Evolutionary conservation across 140 eudicot genomes (phyloP), one percentile per base, ranked within the genome.

Genomic region (Bidens hawaiensis): DNA sequence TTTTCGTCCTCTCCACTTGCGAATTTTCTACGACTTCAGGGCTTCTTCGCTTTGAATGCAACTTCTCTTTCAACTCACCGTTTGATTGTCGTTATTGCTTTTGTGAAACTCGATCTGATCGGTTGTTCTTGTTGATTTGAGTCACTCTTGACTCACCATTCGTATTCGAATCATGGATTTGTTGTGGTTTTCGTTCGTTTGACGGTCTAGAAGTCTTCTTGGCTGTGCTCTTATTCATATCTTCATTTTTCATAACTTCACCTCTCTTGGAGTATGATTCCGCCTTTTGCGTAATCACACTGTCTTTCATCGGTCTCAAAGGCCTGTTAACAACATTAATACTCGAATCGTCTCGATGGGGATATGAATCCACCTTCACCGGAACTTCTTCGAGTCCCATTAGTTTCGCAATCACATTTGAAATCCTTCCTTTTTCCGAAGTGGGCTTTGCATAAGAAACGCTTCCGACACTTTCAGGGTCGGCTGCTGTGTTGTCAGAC

Each of bases 321-420:
- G 13, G 43, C 56, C 42, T 69, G 68, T 33, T 68, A 49, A 41
- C 72, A 4, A 3, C 8, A 14, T 15, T 71, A 60, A 59, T 49
- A 12, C 34, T 75, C 50, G 46, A 21, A 58, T 12, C 30, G 6
- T 67, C 76, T 34, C 61, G 26, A 54, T 30, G 43, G 8, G 22
- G 19, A 19, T 46, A 51, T 8, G 61, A 33, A 38, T 69, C 71
- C 1, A 61, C 74, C 69, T 62, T 82, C 27, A 36, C 63, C 1
- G 89, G 84, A 47, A 65, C 42, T 16, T 83, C 96, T 59, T 88
- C 99, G 4, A 93, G 68, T 43, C 99, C 96, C 99, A 93, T 93
- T 17, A 88, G 76, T 68, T 88, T 88, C 16, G 95, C 99, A n/a
- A 93, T 82, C 6, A 93, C 85, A 51, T 86, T 88, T 0, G 99